Base-by-base conservation (phyloP, 495 filamentous ascomycete species). In the Penicillium turbatum region DNA sequence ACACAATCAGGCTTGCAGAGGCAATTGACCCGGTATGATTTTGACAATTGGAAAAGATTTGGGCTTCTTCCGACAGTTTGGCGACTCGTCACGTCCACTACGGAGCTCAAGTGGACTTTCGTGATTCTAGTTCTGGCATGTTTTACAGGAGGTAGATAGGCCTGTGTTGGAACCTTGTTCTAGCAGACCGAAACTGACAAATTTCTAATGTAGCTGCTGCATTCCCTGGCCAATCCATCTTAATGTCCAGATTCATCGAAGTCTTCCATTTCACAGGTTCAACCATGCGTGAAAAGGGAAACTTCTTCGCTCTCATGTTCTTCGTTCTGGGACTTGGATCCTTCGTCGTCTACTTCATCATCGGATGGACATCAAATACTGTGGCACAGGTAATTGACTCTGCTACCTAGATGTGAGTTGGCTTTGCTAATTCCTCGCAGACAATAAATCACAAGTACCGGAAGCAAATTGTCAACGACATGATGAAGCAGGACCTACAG, bases 301-400 rank as follows among this genome's bases (percentile, higher is more conserved):
- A 73, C 42, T 85, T 86, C 51, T 82, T 80, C 74, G 78, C 82
- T 24, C 54, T 85, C 17, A 86, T 86, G 79, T 86, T 85, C 55
- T 76, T 86, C 17, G 69, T 77, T 13, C 66, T 85, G 1, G 79
- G 76, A 17, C 55, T 75, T 15, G 76, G 72, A 27, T 69, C 73
- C n/a, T 71, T 73, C 0, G 52, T 79, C 15, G 66, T 74, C 36
- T 85, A 84, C 54, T 76, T 78, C 48, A 57, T 72, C 0, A 57
- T 86, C 11, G 80, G 79, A 0, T 86, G 72, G 63, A 69, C 76
- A 13, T 76, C 79, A 9, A 82, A 77, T 5, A 66, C 66, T 13
- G 67, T 79, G 50, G 78, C 63, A 37, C 57, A 49, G 46, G 63
- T 59, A 47, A 30, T 50, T 36, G 5, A 19, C 13, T 29, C 8